Evolutionary conservation across 192 early-diverging fungal genomes (phyloP).

Genomic region (Coemansia sp.): DNA sequence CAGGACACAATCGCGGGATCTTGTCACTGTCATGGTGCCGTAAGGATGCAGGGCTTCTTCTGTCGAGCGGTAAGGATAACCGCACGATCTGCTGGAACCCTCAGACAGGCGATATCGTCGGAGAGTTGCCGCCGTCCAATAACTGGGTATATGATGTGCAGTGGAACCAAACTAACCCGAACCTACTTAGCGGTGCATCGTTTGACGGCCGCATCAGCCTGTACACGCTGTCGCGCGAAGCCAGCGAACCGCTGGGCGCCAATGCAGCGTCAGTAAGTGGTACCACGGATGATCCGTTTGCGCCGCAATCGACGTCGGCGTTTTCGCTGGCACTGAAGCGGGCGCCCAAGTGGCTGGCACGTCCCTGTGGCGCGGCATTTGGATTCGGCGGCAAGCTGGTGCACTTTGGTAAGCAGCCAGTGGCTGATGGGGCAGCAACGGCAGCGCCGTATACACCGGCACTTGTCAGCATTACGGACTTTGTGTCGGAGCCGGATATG

Average conservation of each 20-base stretch:
- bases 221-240: constrained; percentile 64
- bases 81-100: constrained; percentile 93
- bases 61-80: constrained; percentile 96
- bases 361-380: constrained; percentile 84
- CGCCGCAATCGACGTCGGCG: constrained; percentile 43
- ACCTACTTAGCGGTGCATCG: constrained; percentile 81
- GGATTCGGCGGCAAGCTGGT: constrained; percentile 91
- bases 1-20: constrained; percentile 89
- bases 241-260: constrained; percentile 36
- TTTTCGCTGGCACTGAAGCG: constrained; percentile 65
- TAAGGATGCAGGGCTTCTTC: constrained; percentile 87
- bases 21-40: constrained; percentile 94
- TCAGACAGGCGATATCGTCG: constrained; percentile 76
- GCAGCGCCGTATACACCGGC: neutral
- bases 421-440: constrained; percentile 6
- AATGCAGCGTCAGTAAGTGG: too few relatives aligned
- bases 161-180: constrained; percentile 94
- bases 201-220: constrained; percentile 93
- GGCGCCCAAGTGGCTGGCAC: constrained; percentile 93
- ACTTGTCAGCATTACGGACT: constrained; percentile 62
- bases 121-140: constrained; percentile 78
- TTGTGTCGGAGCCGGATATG: constrained; percentile 75
- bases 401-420: constrained; percentile 62
- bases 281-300: constrained; percentile 78
- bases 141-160: constrained; percentile 98